Evolutionary conservation across 495 filamentous ascomycete genomes (phyloP).

Genomic region (Cenococcum geophilum): DNA sequence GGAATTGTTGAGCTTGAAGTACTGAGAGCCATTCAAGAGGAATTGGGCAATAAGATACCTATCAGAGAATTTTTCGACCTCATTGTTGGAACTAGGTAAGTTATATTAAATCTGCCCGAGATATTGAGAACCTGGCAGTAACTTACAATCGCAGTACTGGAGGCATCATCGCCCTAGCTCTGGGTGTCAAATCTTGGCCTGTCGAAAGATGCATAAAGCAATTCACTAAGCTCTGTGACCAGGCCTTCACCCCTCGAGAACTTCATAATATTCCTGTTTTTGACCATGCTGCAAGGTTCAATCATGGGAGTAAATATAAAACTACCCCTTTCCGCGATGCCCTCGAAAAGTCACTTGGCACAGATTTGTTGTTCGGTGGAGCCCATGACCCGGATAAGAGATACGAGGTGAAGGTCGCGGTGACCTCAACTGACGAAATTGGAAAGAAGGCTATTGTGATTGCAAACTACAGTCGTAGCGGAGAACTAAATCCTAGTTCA

Average conservation of each 20-base stretch:
- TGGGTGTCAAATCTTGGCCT: conserved; percentile 46
- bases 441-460: conserved; percentile 38
- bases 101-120: not conserved
- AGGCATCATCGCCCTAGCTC: conserved; percentile 50
- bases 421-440: conserved; percentile 40
- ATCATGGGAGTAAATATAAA: conserved; percentile 42
- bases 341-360: conserved; percentile 33
- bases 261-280: conserved; percentile 35
- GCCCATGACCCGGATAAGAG: conserved; percentile 27
- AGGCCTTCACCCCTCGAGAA: conserved; percentile 41
- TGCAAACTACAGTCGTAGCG: conserved; percentile 45
- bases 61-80: conserved; percentile 45
- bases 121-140: not conserved
- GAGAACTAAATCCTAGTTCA: conserved; percentile 20
- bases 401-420: conserved; percentile 40
- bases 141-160: conserved; percentile 40
- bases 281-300: conserved; percentile 32
- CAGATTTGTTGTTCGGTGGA: conserved; percentile 42
- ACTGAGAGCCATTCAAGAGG: conserved; percentile 36
- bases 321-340: conserved; percentile 39
- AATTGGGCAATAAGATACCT: conserved; percentile 29
- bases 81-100: conserved; percentile 44
- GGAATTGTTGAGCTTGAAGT: conserved; percentile 44
- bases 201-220: conserved; percentile 37
- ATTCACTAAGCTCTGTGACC: conserved; percentile 39